phyloP scores from a whole-genome alignment of 768 basidiomycete genomes.

The Amyloporia xantha region DNA sequence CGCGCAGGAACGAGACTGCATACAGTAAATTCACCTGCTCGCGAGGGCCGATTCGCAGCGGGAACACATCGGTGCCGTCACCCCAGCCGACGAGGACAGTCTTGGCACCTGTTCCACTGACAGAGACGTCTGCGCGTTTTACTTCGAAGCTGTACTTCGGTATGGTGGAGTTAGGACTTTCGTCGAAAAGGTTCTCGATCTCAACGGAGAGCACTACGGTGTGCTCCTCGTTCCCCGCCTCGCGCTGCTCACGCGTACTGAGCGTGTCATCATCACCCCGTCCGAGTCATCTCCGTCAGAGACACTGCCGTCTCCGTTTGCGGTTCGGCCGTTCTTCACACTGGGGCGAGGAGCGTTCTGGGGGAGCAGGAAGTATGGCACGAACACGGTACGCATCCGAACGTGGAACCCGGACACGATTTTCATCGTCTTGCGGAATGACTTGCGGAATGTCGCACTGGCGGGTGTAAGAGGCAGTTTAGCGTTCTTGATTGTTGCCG shows the following conservation, averaged over 20 bases:
- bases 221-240: constrained; percentile 73
- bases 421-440: constrained; percentile 71
- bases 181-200: constrained; percentile 59
- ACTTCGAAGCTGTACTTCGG: constrained; percentile 61
- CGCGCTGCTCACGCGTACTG: constrained; percentile 33
- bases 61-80: constrained; percentile 48
- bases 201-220: constrained; percentile 90
- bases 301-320: background rate
- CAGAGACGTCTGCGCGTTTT: constrained; percentile 65
- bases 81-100: constrained; percentile 46
- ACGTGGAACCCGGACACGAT: constrained; percentile 83
- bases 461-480: constrained; percentile 21
- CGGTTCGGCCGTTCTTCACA: background rate
- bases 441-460: constrained; percentile 74
- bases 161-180: constrained; percentile 30
- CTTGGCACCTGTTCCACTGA: constrained; percentile 60
- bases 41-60: constrained; percentile 57
- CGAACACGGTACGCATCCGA: constrained; percentile 91
- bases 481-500: background rate
- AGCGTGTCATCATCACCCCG: constrained; percentile 39
- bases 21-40: constrained; percentile 90
- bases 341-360: constrained; percentile 19
- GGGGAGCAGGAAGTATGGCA: constrained; percentile 75
- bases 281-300: constrained; percentile 1
- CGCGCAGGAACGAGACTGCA: constrained; percentile 73